Conservation (phyloP, 108 stramenopile genomes). For the Seminavis robusta region DNA sequence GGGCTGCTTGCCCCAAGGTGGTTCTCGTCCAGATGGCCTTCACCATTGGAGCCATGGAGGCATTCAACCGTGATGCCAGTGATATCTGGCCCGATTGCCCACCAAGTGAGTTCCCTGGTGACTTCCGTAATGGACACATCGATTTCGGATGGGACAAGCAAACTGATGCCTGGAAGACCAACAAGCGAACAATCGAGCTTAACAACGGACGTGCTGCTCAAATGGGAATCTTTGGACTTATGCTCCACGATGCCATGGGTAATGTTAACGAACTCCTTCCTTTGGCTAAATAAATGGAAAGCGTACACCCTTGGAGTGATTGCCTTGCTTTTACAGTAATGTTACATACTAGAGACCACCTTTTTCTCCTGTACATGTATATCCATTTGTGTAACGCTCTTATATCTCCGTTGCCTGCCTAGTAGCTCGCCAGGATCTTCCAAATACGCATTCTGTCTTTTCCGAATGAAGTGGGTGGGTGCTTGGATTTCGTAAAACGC, state of each 20-base stretch:
- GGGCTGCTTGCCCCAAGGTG: conserved; percentile 31
- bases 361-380: too few species aligned
- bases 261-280: conserved; percentile 29
- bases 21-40: conserved; percentile 36
- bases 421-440: too few species aligned
- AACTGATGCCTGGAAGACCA: conserved; percentile 41
- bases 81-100: conserved; percentile 63
- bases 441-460: too few species aligned
- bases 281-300: too few species aligned
- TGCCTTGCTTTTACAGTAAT: too few species aligned
- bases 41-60: conserved; percentile 36
- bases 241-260: conserved; percentile 60
- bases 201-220: conserved; percentile 18
- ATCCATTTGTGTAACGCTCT: too few species aligned
- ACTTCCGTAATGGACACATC: conserved; percentile 54
- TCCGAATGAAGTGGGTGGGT: too few species aligned
- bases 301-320: too few species aligned
- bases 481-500: too few species aligned
- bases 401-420: too few species aligned
- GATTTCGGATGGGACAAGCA: conserved; percentile 66
- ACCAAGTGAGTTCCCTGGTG: conserved; percentile 66
- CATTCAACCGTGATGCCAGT: conserved; percentile 46
- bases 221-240: conserved; percentile 19
- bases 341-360: too few species aligned
- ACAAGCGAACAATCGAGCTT: conserved; percentile 76